Percentiles rank a stretch among this genome's conserved stretches.
phyloP scores from a whole-genome alignment of 2,329 filamentous ascomycete species.

The Ampelomyces quisqualis region DNA sequence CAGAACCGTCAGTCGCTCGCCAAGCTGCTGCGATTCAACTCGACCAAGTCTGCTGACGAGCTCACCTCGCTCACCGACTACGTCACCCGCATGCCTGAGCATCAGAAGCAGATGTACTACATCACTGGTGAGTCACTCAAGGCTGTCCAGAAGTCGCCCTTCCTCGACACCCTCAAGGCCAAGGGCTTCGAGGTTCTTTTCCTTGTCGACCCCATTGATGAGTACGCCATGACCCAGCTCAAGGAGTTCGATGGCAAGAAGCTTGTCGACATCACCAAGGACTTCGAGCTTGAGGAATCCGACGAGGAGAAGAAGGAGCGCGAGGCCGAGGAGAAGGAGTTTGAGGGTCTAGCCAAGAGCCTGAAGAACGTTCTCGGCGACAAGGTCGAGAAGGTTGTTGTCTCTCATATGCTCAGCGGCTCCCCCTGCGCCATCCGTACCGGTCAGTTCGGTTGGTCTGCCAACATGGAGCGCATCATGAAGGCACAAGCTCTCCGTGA shows the following conservation, averaged over 20 bases:
- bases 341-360: constrained; percentile 87
- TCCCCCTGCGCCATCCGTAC: constrained; percentile 98
- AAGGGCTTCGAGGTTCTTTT: constrained; percentile 99
- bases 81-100: constrained; percentile 98
- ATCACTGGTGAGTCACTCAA: constrained; percentile 99
- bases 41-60: constrained; percentile 98
- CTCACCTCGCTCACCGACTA: constrained; percentile 94
- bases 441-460: constrained; percentile 99
- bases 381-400: constrained; percentile 99
- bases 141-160: constrained; percentile 96
- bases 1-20: constrained; percentile 92
- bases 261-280: constrained; percentile 99
- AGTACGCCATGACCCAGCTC: constrained; percentile 99
- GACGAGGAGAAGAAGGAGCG: constrained; percentile 98
- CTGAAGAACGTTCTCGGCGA: constrained; percentile 99
- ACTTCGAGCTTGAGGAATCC: constrained; percentile 99
- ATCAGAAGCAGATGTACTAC: constrained; percentile 99
- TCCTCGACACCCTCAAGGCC: constrained; percentile 97
- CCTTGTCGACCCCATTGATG: constrained; percentile 98
- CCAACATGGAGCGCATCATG: constrained; percentile 99
- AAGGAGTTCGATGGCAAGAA: constrained; percentile 99
- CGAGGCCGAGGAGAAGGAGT: constrained; percentile 98
- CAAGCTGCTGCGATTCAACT: constrained; percentile 98
- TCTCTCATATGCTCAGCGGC: constrained; percentile 93
- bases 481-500: constrained; percentile 99